Evolutionary conservation across 2,329 filamentous ascomycete genomes (phyloP).

Genomic region (Aspergillus amoenus): DNA sequence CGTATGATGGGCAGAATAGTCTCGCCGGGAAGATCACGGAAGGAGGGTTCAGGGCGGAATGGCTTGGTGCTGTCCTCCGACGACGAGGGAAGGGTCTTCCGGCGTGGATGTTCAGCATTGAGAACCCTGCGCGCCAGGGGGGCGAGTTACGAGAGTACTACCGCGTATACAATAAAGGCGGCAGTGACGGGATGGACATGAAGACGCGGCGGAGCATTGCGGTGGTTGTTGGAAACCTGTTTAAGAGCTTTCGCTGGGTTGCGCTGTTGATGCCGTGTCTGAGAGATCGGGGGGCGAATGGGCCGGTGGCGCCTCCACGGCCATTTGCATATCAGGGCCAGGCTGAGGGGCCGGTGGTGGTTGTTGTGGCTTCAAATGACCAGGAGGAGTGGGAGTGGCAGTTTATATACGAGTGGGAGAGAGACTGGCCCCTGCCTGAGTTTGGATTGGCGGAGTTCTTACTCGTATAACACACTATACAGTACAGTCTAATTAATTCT

Average conservation of each 20-base stretch:
- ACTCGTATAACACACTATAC: slow-evolving; percentile 1
- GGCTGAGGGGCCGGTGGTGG: slow-evolving; percentile 1
- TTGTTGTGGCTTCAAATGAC: slow-evolving; percentile 5
- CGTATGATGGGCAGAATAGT: slow-evolving; percentile 5
- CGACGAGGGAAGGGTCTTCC: background rate
- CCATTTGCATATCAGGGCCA: slow-evolving; percentile 11
- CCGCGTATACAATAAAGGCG: background rate
- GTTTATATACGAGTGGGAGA: slow-evolving; percentile 13
- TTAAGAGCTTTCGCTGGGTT: slow-evolving; percentile 8
- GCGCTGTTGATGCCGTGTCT: slow-evolving; percentile 2
- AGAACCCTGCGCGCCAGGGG: background rate
- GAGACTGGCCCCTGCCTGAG: slow-evolving; percentile 6
- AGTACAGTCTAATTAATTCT: too few relatives aligned
- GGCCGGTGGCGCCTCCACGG: background rate
- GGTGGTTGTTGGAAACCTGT: slow-evolving; percentile 1
- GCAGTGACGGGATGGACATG: background rate
- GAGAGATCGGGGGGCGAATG: background rate
- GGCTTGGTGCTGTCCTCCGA: background rate
- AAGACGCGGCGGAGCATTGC: background rate
- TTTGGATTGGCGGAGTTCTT: slow-evolving; percentile 6
- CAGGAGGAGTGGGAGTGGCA: background rate
- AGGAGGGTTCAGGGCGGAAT: slow-evolving; percentile 9
- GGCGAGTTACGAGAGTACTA: background rate
- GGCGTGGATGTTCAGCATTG: background rate
- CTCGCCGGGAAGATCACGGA: background rate